Percentiles rank a stretch among this genome's conserved stretches.
Evolutionary conservation across 108 stramenopile genomes (phyloP).

Genomic region (Epithemia pelagica): DNA sequence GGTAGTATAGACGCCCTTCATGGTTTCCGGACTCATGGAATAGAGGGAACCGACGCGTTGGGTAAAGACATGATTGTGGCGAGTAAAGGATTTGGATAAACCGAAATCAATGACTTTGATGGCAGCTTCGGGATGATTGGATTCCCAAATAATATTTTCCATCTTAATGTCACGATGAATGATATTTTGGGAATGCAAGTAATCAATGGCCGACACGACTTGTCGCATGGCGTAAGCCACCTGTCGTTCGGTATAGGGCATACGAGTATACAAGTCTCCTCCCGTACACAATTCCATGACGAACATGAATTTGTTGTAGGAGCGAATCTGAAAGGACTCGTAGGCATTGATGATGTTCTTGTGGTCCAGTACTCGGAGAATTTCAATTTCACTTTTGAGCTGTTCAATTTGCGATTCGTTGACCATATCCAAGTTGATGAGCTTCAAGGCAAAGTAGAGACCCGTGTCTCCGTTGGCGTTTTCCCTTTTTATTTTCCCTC

Average conservation of each 20-base stretch:
- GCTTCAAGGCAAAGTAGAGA: conserved; percentile 38
- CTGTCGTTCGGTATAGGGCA: conserved; percentile 63
- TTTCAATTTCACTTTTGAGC: conserved; percentile 82
- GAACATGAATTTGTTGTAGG: not conserved
- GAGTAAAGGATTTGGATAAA: conserved; percentile 50
- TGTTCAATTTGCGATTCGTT: conserved; percentile 60
- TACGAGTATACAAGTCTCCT: conserved; percentile 59
- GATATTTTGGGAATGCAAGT: conserved; percentile 87
- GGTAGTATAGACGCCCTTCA: conserved; percentile 63
- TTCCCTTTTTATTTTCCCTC: too few species aligned
- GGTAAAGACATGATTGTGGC: conserved; percentile 27
- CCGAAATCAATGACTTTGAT: conserved; percentile 48
- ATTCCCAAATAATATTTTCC: conserved; percentile 66
- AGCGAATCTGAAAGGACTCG: conserved; percentile 26
- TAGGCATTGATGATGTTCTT: conserved; percentile 91
- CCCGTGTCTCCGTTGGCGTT: not conserved
- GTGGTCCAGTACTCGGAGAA: conserved; percentile 70
- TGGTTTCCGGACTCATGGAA: conserved; percentile 70
- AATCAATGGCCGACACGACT: conserved; percentile 57
- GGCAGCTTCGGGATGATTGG: conserved; percentile 31
- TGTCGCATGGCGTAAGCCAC: conserved; percentile 53
- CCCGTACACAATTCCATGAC: conserved; percentile 73
- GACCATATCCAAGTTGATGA: conserved; percentile 53
- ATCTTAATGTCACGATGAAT: conserved; percentile 97
- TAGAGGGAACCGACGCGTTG: conserved; percentile 78